Evolutionary conservation across 495 filamentous ascomycete genomes (phyloP).

Genomic region (Parathielavia hyrcaniae): DNA sequence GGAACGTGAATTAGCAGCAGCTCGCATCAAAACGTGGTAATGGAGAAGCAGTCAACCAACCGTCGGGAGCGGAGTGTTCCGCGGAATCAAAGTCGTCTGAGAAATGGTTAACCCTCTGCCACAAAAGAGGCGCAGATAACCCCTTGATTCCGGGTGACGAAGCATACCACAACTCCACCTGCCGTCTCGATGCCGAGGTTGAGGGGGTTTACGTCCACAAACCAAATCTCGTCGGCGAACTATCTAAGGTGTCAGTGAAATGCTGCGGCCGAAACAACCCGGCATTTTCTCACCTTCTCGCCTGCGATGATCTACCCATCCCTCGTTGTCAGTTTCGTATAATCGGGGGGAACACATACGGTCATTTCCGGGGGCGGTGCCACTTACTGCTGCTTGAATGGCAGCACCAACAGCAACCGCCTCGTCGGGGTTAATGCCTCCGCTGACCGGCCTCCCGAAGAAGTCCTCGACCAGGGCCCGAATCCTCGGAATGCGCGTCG

Average conservation of each 20-base stretch:
- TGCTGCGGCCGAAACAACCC: neutral
- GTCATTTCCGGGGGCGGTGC: neutral
- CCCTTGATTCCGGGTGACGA: neutral
- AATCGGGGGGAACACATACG: neutral
- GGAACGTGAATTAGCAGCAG: neutral
- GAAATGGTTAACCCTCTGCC: neutral
- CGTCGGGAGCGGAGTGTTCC: constrained; percentile 84
- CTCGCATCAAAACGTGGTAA: neutral
- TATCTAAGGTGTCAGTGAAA: constrained; percentile 56
- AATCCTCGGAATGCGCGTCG: constrained; percentile 91
- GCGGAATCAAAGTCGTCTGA: constrained; percentile 76
- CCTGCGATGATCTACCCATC: constrained; percentile 32
- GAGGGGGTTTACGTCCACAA: constrained; percentile 92
- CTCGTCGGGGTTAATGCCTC: constrained; percentile 93
- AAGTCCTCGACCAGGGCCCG: constrained; percentile 83
- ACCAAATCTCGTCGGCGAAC: constrained; percentile 58
- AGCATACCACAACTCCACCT: constrained; percentile 68
- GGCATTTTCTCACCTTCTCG: neutral
- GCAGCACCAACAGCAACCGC: constrained; percentile 92
- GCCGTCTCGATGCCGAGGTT: constrained; percentile 95
- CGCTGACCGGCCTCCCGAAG: constrained; percentile 88
- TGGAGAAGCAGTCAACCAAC: constrained; percentile 7
- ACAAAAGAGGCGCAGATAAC: neutral
- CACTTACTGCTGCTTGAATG: constrained; percentile 65
- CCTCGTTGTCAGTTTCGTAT: neutral